Base-by-base conservation (phyloP, 352 stramenopile genomes). In the Globisporangium spiculum region DNA sequence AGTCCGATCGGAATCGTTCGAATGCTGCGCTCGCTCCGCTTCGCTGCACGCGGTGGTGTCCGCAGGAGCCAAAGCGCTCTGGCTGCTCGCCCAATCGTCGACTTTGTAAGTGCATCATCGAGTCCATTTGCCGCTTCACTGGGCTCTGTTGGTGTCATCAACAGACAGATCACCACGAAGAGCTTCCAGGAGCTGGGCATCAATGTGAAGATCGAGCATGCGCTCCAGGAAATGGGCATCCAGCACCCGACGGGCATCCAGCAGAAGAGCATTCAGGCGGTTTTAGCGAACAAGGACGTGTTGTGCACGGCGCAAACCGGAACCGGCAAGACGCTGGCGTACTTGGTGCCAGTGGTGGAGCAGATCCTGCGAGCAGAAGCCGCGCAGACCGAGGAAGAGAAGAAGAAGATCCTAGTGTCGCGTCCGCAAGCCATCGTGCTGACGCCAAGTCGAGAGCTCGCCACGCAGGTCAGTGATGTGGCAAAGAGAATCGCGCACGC, bases 271-370 rank as follows among this genome's bases (percentile, higher is more conserved):
- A 83, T 90, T 46, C 60, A 74, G 8, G 69, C 75, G 41, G 79
- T 89, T 14, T 65, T 91, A 10, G 69, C 67, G n/a, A 60, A 73
- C 10, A 74, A 86, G 46, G 67, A 72, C 44, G 67, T 65, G 63
- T 62, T 91, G n/a, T 90, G 81, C 63, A 72, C 82, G 14, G 83
- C 82, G 12, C 81, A 89, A 58, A 91, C 83, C 4, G 83, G 83
- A 14, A 91, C 81, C 3, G 83, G 83, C 62, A 91, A 91, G 72
- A 91, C 83, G 22, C 65, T 91, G 34, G 78, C 81, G 36, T 91
- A 90, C 55, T 65, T 91, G n/a, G 63, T 87, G 10, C 83, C 83
- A 0, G 57, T 89, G 0, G 67, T 89, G 24, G 82, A 90, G 67
- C 71, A 88, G 58, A 64, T 90, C 6, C 50, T 87, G 14, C 75